Conservation (phyloP, 148 eudicot species). For the Rhododendron ovatum region DNA sequence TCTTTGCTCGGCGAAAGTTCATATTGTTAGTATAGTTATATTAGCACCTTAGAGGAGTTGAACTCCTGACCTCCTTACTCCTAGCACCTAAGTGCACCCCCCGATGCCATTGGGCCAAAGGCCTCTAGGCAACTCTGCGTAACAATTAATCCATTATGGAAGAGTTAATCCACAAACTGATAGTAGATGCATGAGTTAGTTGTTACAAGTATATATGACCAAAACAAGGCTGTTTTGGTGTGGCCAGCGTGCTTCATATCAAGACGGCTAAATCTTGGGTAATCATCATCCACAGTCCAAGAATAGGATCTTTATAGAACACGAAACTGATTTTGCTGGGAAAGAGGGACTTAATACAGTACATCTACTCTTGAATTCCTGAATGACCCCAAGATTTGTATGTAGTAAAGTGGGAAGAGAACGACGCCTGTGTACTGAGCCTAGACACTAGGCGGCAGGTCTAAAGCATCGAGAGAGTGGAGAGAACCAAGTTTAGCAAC, state of each 20-base stretch:
- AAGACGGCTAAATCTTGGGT: background rate
- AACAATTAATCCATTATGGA: background rate
- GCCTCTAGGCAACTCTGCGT: no score
- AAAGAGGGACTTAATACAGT: background rate
- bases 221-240: background rate
- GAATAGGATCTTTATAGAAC: background rate
- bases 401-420: background rate
- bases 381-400: background rate
- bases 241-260: background rate
- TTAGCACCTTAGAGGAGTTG: no score
- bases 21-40: no score
- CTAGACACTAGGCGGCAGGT: background rate
- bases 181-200: background rate
- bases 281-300: background rate
- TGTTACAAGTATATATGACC: background rate
- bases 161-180: background rate
- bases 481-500: background rate
- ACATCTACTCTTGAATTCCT: background rate
- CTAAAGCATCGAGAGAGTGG: background rate
- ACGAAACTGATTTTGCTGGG: background rate
- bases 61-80: no score
- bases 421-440: background rate
- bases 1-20: no score
- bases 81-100: no score
- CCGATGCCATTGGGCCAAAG: no score